These are phyloP conservation scores for Wickerhamomyces sp. DNA, from an alignment of 1,139 yeast species.

Conservation along the genomic window DNA sequence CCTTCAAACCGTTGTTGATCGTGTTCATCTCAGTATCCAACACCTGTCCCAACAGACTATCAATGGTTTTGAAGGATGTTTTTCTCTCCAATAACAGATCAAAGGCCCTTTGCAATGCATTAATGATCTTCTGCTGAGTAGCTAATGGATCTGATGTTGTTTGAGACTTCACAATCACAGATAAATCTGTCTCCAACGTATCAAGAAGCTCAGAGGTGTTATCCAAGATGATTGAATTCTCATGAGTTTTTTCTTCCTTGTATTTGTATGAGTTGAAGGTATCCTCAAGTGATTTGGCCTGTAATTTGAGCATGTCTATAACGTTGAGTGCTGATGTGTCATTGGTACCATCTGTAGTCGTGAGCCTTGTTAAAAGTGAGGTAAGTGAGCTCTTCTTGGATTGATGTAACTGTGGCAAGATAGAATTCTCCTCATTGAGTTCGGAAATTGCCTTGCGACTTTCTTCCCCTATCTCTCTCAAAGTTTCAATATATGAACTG, in stretches of 20 bases:
- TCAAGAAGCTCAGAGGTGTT: constrained; percentile 29
- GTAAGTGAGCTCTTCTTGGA: too few relatives aligned
- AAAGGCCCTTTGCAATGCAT: constrained; percentile 10
- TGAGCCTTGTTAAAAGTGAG: too few relatives aligned
- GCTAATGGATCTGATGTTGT: constrained; percentile 13
- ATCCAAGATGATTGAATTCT: constrained; percentile 32
- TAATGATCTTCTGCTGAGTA: constrained; percentile 16
- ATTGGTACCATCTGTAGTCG: too few relatives aligned
- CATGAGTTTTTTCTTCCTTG: constrained; percentile 21
- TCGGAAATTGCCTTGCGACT: constrained; percentile 33
- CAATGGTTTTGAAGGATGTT: constrained; percentile 8
- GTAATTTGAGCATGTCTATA: constrained; percentile 25
- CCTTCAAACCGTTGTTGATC: neutral
- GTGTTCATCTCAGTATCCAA: constrained; percentile 25
- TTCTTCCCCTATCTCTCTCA: constrained; percentile 35
- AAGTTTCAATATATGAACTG: constrained; percentile 38
- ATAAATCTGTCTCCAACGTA: constrained; percentile 15
- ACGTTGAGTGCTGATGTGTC: too few relatives aligned
- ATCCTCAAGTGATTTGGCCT: constrained; percentile 26
- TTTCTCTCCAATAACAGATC: constrained; percentile 12
- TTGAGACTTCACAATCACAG: constrained; percentile 16
- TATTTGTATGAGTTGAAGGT: constrained; percentile 15
- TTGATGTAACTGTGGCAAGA: too few relatives aligned
- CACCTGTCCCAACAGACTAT: constrained; percentile 20
- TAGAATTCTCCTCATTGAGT: constrained; percentile 22